Base-by-base conservation (phyloP, 345 rosid genomes). In the Linum trigynum region DNA sequence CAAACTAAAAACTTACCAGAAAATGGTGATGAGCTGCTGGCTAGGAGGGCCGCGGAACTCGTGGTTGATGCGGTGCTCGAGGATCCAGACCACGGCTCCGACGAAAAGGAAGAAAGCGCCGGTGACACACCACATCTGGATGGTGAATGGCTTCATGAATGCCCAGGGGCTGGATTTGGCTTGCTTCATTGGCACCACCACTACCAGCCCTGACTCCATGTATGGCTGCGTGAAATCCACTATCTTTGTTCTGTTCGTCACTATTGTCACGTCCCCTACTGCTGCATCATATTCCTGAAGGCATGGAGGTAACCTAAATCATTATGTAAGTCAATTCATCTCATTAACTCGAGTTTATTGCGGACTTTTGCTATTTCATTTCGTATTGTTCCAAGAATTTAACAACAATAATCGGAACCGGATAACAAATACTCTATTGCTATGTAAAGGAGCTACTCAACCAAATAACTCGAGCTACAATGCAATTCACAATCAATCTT, bases 11-110 rank as follows among this genome's bases (percentile, higher is more conserved):
- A 72, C 94, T 79, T 58, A 92, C 98, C 98, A 92, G 77, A 84
- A 86, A 64, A 88, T 65, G 0, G 97, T 94, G 23, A 82, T 73
- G 69, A 94, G 83, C 67, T 94, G 97, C 65, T 83, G 86, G 53
- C 90, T 82, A 9, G 97, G 99, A 45, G 96, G 70, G 56, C 99
- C 97, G 0, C 96, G 96, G 72, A 94, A 94, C 45, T 94, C 99
- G 4, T 61, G 75, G 63, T 94, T 94, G 72, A 79, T 68, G 42
- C 96, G 86, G 63, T 94, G 99, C 75, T 94, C 99, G 32, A 94
- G 99, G 78, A 94, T 88, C 99, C 99, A 94, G 64, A 94, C 89
- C 35, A 90, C 92, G 48, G 86, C 86, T 74, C 99, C 97, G 59
- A 94, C 96, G 1, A 77, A 79, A 67, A 90, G 92, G 76, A 94